A percentile compares a stretch with the other conserved stretches of the same genome.
phyloP scores from a whole-genome alignment of 1,284 basidiomycete genomes.

The Rhodotorula sp. region DNA sequence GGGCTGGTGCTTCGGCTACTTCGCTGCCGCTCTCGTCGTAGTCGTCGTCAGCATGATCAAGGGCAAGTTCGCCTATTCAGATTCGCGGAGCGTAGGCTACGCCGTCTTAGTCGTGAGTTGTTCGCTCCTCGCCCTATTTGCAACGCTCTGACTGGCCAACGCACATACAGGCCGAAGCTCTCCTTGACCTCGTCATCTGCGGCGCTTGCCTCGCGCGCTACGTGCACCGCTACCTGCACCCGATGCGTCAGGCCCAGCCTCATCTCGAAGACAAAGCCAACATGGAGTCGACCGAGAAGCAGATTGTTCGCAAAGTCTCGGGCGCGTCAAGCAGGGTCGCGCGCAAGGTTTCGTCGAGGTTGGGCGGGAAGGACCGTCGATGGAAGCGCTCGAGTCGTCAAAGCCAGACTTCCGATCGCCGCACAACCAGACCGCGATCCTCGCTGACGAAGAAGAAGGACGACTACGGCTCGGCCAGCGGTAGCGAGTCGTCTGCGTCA shows the following conservation, averaged over 20 bases:
- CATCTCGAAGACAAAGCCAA: not conserved
- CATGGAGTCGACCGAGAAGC: not conserved
- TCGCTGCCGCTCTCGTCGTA: not conserved
- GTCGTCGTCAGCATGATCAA: conserved; percentile 4
- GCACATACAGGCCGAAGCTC: not conserved
- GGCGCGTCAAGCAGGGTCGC: not conserved
- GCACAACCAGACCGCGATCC: too few species aligned
- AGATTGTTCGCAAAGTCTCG: not conserved
- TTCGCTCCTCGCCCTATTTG: too few species aligned
- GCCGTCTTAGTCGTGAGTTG: conserved; percentile 2
- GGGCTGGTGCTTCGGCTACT: conserved; percentile 12
- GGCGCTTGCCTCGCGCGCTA: conserved; percentile 4
- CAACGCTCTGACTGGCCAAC: too few species aligned
- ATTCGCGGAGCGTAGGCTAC: not conserved
- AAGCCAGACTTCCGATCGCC: too few species aligned
- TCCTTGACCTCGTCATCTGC: conserved; percentile 1
- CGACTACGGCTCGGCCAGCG: too few species aligned
- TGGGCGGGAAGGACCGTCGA: too few species aligned
- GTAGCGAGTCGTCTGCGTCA: too few species aligned
- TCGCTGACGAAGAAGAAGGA: too few species aligned
- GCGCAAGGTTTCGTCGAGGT: not conserved
- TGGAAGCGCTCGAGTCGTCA: not conserved
- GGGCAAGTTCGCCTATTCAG: not conserved
- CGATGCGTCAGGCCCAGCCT: not conserved
- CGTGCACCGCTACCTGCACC: not conserved